Evolutionary conservation across 371 early-diverging fungal genomes (phyloP).

Genomic region (Saksenaea vasiformis): DNA sequence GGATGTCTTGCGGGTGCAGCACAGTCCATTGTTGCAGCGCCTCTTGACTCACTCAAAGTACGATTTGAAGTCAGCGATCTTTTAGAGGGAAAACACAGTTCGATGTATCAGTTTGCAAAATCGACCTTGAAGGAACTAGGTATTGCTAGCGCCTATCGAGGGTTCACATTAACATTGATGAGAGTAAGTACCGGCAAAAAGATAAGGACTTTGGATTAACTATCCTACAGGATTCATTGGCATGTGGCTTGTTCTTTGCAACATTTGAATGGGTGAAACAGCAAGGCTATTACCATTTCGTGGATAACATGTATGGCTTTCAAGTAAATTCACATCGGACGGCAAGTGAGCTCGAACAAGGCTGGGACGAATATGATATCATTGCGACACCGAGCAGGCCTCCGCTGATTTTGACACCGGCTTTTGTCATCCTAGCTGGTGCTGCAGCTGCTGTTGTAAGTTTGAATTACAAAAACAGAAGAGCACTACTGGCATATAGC

Average conservation of each 20-base stretch:
- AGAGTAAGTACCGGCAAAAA: conserved; percentile 43
- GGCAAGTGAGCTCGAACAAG: conserved; percentile 29
- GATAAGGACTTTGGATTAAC: neutral
- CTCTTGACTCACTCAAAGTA: conserved; percentile 73
- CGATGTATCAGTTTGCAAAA: conserved; percentile 69
- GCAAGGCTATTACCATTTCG: conserved; percentile 63
- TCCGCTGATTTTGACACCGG: conserved; percentile 61
- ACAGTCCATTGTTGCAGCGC: conserved; percentile 74
- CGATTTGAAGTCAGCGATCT: conserved; percentile 77
- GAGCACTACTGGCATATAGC: neutral
- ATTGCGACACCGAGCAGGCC: conserved; percentile 33
- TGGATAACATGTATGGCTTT: conserved; percentile 59
- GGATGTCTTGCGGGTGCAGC: conserved; percentile 77
- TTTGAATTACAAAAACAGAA: neutral
- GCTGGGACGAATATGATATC: conserved; percentile 26
- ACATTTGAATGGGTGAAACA: conserved; percentile 78
- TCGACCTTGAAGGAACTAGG: conserved; percentile 66
- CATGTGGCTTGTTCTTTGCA: conserved; percentile 78
- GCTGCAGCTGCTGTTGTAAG: conserved; percentile 67
- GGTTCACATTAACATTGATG: conserved; percentile 65
- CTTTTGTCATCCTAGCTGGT: conserved; percentile 73
- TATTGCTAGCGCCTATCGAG: conserved; percentile 67
- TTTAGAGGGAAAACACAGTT: conserved; percentile 71
- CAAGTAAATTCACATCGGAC: conserved; percentile 48
- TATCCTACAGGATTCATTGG: conserved; percentile 59